Evolutionary conservation across 495 filamentous ascomycete genomes (phyloP), one percentile per base, ranked within the genome.

Genomic region (Aspergillus indologenus): DNA sequence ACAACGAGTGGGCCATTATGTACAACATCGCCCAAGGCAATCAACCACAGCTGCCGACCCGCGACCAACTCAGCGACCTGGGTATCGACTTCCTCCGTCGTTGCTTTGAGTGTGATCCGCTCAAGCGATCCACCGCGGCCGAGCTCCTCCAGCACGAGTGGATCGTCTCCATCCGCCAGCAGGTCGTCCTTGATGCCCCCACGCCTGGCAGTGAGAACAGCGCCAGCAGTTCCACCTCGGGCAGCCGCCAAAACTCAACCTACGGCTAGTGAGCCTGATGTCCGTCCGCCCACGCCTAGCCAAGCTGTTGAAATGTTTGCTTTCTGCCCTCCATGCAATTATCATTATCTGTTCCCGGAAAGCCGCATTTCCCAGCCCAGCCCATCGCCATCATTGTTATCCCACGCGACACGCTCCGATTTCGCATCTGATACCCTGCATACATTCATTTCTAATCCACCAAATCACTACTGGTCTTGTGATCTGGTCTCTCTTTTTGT

Each of bases 1-100:
- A 98, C 75, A 98, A 98, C 70, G 94, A 98, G 71, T 98, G 94
- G 93, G 94, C 94, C 34, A 98, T 98, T 75, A 98, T 98, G 94
- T 98, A 96, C 83, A 97, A 98, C 73, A 98, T 98, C 61, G 94
- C 94, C 3, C 92, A 96, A 65, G 94, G 94, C 54, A 96, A 97
- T 62, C 87, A 90, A 55, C 94, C 94, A 2, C 86, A 89, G 60
- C 78, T 98, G 29, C 94, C 94, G 15, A 75, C 80, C 2, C 72
- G 79, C 3, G 94, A 98, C 51, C 93, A 98, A 68, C 82, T 98
- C 60, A 91, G 88, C 65, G 83, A 87, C 1, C 61, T 83, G 57
- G 94, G 94, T 5, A 88, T 97, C 53, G 91, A 96, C 67, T 98
- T 98, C 67, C 70, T 98, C 56, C 82, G 83, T 60, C 84, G 86